Evolutionary conservation across 2,329 filamentous ascomycete species (phyloP).

Genomic region (Aspergillus oerlinghausenensis): DNA sequence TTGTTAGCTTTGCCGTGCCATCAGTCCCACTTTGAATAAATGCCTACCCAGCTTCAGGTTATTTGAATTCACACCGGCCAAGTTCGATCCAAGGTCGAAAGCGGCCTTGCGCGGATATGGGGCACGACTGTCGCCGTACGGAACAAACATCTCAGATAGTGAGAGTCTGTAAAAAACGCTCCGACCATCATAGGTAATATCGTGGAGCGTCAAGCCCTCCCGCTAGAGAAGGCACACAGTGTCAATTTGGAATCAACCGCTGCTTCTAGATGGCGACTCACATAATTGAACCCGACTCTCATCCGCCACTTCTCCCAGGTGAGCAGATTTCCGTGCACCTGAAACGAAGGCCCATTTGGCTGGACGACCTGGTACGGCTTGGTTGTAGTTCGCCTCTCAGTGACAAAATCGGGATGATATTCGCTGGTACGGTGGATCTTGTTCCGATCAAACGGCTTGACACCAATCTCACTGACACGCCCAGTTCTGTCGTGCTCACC

Average conservation of each 20-base stretch:
- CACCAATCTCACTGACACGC: slow-evolving; percentile 1
- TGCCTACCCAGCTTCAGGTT: not conserved
- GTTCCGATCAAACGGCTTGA: slow-evolving; percentile 36
- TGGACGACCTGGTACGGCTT: slow-evolving; percentile 36
- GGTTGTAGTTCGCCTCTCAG: slow-evolving; percentile 28
- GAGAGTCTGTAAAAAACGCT: slow-evolving; percentile 41
- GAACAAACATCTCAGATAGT: slow-evolving; percentile 44
- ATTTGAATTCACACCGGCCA: not conserved
- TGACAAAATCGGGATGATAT: slow-evolving; percentile 31
- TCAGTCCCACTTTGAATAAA: not conserved
- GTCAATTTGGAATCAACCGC: no score
- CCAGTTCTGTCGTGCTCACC: slow-evolving; percentile 19
- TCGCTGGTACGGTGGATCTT: slow-evolving; percentile 29
- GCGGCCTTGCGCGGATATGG: slow-evolving; percentile 42
- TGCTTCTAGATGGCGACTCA: no score
- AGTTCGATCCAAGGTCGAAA: slow-evolving; percentile 38
- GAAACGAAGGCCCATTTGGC: slow-evolving; percentile 34
- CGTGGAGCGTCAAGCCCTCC: slow-evolving; percentile 41
- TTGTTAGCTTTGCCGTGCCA: slow-evolving; percentile 38
- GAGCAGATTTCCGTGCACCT: slow-evolving; percentile 24
- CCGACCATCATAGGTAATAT: slow-evolving; percentile 37
- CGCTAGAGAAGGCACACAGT: slow-evolving; percentile 13
- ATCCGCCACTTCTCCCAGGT: slow-evolving; percentile 44
- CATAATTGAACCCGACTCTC: slow-evolving; percentile 42
- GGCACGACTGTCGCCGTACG: slow-evolving; percentile 39